Evolutionary conservation across 495 filamentous ascomycete species (phyloP).

Genomic region (Xylaria curta): DNA sequence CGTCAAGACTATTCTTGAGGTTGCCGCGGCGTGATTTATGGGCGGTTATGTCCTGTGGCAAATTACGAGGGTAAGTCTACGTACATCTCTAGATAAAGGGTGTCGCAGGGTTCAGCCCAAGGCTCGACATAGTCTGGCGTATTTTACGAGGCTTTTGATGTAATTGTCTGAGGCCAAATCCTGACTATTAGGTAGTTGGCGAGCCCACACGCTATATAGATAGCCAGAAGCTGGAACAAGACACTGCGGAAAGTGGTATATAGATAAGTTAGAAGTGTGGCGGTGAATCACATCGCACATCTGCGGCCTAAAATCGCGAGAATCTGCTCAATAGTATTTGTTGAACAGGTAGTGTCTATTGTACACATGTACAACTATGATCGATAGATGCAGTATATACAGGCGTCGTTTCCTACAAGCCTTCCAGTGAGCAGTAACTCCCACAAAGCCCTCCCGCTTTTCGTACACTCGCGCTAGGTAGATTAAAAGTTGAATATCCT

Average conservation of each 20-base stretch:
- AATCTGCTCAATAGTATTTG: neutral
- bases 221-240: neutral
- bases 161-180: neutral
- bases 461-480: neutral
- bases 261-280: neutral
- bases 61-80: neutral
- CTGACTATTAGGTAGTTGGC: neutral
- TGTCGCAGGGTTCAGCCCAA: neutral
- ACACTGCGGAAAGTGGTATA: neutral
- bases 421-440: slow-evolving; percentile 6
- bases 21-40: slow-evolving; percentile 47
- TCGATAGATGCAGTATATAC: slow-evolving; percentile 18
- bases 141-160: neutral
- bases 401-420: neutral
- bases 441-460: neutral
- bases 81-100: neutral
- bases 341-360: neutral
- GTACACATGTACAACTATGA: slow-evolving; percentile 4
- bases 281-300: neutral
- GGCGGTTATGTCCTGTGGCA: neutral
- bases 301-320: neutral
- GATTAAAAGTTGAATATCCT: neutral
- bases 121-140: neutral
- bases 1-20: slow-evolving; percentile 70
- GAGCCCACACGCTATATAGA: neutral